Conservation (phyloP, 1,284 basidiomycete genomes). For the Leccinum pachyderme region DNA sequence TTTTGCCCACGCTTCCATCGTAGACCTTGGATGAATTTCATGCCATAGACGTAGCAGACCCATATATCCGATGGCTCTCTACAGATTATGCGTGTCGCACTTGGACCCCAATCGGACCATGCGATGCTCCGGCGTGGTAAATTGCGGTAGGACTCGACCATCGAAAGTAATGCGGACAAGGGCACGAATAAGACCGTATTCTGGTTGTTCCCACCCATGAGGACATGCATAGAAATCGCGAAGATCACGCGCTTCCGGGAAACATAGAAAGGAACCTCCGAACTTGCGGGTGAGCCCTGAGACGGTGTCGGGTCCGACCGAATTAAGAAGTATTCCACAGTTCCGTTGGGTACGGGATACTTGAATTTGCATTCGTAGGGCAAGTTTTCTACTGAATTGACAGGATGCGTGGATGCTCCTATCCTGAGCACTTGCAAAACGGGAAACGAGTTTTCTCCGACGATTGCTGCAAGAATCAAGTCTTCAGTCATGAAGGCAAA, state of each 20-base stretch:
- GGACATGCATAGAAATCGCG: constrained; percentile 18
- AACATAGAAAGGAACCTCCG: constrained; percentile 19
- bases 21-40: constrained; percentile 38
- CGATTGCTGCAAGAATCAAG: constrained; percentile 39
- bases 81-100: constrained; percentile 41
- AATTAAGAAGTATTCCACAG: constrained; percentile 34
- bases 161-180: constrained; percentile 42
- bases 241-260: constrained; percentile 29
- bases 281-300: constrained; percentile 36
- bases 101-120: constrained; percentile 56
- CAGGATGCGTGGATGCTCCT: constrained; percentile 6
- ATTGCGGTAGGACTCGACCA: constrained; percentile 40
- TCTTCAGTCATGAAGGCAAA: constrained; percentile 31
- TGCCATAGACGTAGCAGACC: constrained; percentile 60
- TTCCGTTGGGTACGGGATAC: constrained; percentile 36
- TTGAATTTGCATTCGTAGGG: constrained; percentile 38
- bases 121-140: constrained; percentile 37
- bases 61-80: constrained; percentile 42
- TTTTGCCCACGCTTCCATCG: constrained; percentile 18
- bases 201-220: constrained; percentile 3
- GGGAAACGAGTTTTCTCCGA: constrained; percentile 30
- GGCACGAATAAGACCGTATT: constrained; percentile 24
- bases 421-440: constrained; percentile 35
- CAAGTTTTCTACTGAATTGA: constrained; percentile 25
- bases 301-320: constrained; percentile 55